phyloP scores from a whole-genome alignment of 2,329 filamentous ascomycete species.

The Colletotrichum theobromicola region DNA sequence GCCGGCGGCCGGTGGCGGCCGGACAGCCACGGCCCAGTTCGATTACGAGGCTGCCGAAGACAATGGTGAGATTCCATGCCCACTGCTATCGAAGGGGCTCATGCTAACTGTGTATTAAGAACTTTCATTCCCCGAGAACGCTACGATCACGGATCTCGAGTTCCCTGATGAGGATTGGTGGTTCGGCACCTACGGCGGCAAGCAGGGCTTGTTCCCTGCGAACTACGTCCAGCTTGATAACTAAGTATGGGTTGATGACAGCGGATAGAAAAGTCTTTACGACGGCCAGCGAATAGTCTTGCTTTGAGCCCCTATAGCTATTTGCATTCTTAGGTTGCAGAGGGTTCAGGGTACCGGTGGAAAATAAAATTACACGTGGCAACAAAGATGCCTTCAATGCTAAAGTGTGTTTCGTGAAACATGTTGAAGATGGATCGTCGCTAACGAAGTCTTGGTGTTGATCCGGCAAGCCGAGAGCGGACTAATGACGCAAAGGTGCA shows the following conservation, averaged over 20 bases:
- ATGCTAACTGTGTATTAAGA: conserved; percentile 47
- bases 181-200: conserved; percentile 84
- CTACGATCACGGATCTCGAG: conserved; percentile 81
- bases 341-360: background rate
- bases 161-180: conserved; percentile 99
- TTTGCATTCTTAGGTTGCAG: background rate
- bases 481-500: background rate
- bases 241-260: conserved; percentile 22
- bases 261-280: conserved; percentile 14
- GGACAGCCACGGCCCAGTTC: conserved; percentile 84
- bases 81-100: conserved; percentile 27
- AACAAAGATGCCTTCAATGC: background rate
- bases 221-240: conserved; percentile 69
- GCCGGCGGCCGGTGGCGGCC: conserved; percentile 45
- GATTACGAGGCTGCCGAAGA: conserved; percentile 98
- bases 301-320: background rate
- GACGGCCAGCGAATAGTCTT: conserved; percentile 10
- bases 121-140: conserved; percentile 86
- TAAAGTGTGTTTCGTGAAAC: background rate
- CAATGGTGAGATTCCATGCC: conserved; percentile 64
- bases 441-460: background rate
- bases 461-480: background rate
- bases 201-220: conserved; percentile 82
- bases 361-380: background rate
- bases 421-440: background rate